phyloP scores from a whole-genome alignment of 2,329 filamentous ascomycete genomes.

The Neobulgaria alba region DNA sequence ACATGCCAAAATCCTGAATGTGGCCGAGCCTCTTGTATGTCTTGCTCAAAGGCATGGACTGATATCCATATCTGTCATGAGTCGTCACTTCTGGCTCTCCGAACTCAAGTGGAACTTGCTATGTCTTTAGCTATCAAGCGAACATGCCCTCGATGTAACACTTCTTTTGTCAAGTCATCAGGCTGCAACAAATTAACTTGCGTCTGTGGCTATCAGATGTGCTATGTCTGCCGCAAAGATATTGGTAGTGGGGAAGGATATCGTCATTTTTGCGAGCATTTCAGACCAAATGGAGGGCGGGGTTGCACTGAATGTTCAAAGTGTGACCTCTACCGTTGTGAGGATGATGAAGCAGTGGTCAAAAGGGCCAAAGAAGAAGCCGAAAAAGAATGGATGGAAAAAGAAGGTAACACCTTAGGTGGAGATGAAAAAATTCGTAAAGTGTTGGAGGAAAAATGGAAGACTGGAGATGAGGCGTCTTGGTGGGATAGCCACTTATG shows the following conservation, averaged over 20 bases:
- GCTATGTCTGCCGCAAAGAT: slow-evolving; percentile 85
- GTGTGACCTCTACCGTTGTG: slow-evolving; percentile 65
- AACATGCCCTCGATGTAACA: slow-evolving; percentile 84
- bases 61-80: slow-evolving; percentile 90
- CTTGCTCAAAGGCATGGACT: slow-evolving; percentile 73
- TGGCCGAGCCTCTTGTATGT: slow-evolving; percentile 64
- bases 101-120: slow-evolving; percentile 83
- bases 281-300: slow-evolving; percentile 68
- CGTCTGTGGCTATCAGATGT: slow-evolving; percentile 95
- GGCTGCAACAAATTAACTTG: slow-evolving; percentile 98
- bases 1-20: slow-evolving; percentile 65
- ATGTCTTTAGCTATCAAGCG: slow-evolving; percentile 93
- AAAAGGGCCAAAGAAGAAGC: slow-evolving; percentile 61
- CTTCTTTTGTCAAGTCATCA: slow-evolving; percentile 83
- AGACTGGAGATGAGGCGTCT: slow-evolving; percentile 13
- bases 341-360: slow-evolving; percentile 64
- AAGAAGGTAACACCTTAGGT: slow-evolving; percentile 49
- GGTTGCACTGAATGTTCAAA: slow-evolving; percentile 72
- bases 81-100: slow-evolving; percentile 69
- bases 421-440: slow-evolving; percentile 48
- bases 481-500: slow-evolving; percentile 20
- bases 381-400: slow-evolving; percentile 61
- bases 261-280: slow-evolving; percentile 92
- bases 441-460: slow-evolving; percentile 43
- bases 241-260: slow-evolving; percentile 66